Percentiles rank a stretch among this genome's conserved stretches.
Evolutionary conservation across 1,139 yeast species (phyloP).

Genomic region (Magnusiomyces paraingens): DNA sequence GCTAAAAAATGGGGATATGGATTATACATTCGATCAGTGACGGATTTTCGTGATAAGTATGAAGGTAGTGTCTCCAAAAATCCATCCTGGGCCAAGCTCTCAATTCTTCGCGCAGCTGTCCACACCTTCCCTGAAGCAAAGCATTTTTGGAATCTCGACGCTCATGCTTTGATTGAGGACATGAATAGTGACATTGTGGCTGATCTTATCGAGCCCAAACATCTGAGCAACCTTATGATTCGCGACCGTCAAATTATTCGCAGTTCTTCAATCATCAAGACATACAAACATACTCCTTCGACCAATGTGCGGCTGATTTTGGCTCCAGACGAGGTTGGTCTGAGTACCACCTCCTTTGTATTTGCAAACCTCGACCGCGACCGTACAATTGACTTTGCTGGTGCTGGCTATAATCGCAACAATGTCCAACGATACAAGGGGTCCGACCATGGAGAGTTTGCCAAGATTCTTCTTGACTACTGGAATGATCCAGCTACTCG

Average conservation of each 20-base stretch:
- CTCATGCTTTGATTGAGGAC: slow-evolving; percentile 59
- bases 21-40: slow-evolving; percentile 69
- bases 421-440: slow-evolving; percentile 3
- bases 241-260: slow-evolving; percentile 66
- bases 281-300: slow-evolving; percentile 54
- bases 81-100: slow-evolving; percentile 52
- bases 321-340: slow-evolving; percentile 55
- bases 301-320: slow-evolving; percentile 51
- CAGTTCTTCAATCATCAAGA: slow-evolving; percentile 61
- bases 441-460: slow-evolving; percentile 32
- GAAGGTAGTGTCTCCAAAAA: slow-evolving; percentile 9
- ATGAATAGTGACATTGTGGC: slow-evolving; percentile 50
- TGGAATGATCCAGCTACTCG: slow-evolving; percentile 71
- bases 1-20: slow-evolving; percentile 73
- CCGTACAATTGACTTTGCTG: background rate
- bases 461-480: slow-evolving; percentile 62
- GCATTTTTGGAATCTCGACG: slow-evolving; percentile 77
- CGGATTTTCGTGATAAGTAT: slow-evolving; percentile 44
- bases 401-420: slow-evolving; percentile 2
- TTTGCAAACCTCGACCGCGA: slow-evolving; percentile 48
- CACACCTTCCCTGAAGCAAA: slow-evolving; percentile 79
- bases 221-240: slow-evolving; percentile 50
- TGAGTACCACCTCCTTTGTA: slow-evolving; percentile 68
- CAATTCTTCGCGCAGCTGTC: slow-evolving; percentile 76
- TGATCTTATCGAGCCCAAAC: slow-evolving; percentile 48